These are phyloP conservation scores for Ascochyta rabiei DNA, from an alignment of 2,329 filamentous ascomycete genomes.

Conservation along the genomic window DNA sequence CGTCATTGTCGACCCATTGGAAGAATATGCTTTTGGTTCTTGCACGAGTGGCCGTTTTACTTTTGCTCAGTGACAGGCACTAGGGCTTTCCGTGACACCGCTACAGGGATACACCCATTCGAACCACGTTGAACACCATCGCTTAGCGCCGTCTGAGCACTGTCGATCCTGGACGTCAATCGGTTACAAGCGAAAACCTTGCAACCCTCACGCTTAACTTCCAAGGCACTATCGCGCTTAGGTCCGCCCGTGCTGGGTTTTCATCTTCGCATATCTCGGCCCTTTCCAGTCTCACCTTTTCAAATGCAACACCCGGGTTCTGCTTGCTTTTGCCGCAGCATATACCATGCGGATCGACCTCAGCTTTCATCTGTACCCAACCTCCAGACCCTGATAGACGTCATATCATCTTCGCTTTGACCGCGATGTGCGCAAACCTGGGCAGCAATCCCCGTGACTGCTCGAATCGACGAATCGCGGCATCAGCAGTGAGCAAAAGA, in stretches of 20 bases:
- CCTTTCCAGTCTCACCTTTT: constrained; percentile 11
- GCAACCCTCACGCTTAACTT: constrained; percentile 15
- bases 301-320: constrained; percentile 12
- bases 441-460: constrained; percentile 23
- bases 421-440: constrained; percentile 22
- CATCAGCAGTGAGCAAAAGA: background rate
- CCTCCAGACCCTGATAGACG: constrained; percentile 22
- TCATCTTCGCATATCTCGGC: constrained; percentile 13
- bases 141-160: constrained; percentile 26
- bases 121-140: constrained; percentile 28
- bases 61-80: constrained; percentile 25
- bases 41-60: constrained; percentile 21
- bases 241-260: constrained; percentile 14
- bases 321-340: constrained; percentile 24
- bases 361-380: constrained; percentile 1
- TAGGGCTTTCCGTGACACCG: constrained; percentile 15
- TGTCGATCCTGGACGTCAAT: constrained; percentile 20
- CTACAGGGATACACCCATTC: constrained; percentile 34
- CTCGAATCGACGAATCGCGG: constrained; percentile 37
- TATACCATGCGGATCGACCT: constrained; percentile 5
- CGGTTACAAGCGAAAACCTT: constrained; percentile 24
- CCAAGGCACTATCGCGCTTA: constrained; percentile 14
- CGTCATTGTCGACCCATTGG: constrained; percentile 25
- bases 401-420: constrained; percentile 32
- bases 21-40: constrained; percentile 2